Conservation (phyloP, 179 eudicot species). For the Sideroxylon spinosum region DNA sequence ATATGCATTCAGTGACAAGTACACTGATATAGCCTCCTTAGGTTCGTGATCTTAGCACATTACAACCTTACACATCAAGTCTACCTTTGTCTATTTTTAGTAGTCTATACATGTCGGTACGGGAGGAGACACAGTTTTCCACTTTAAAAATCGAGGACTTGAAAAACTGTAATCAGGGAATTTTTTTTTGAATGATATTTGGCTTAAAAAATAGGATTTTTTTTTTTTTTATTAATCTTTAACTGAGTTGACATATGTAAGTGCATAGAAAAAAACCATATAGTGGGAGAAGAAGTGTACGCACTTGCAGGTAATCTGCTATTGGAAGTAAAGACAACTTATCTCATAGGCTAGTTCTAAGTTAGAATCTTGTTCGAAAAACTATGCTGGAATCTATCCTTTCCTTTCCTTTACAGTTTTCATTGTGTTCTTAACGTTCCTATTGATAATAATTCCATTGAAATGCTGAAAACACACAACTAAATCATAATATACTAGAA, state of each 20-base stretch:
- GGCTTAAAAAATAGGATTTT: too few relatives aligned
- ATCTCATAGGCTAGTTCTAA: neutral
- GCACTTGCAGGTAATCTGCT: neutral
- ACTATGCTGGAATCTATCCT: neutral
- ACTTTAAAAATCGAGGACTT: too few relatives aligned
- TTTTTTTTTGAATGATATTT: too few relatives aligned
- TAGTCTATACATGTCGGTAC: neutral
- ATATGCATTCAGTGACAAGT: slow-evolving; percentile 96
- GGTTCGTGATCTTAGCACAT: slow-evolving; percentile 41
- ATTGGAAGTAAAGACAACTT: neutral
- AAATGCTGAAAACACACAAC: too few relatives aligned
- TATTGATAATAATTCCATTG: too few relatives aligned
- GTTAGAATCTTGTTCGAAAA: neutral
- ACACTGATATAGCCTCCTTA: slow-evolving; percentile 86
- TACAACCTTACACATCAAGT: slow-evolving; percentile 2
- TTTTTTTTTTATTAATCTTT: too few relatives aligned
- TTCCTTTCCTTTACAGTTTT: neutral
- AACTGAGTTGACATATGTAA: neutral
- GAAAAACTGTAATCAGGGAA: too few relatives aligned
- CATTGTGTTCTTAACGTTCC: too few relatives aligned
- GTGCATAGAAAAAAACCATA: neutral
- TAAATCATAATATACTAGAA: too few relatives aligned
- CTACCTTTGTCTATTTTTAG: neutral
- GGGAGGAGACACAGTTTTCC: neutral
- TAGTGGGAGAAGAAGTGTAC: neutral